A percentile compares a stretch with the other conserved stretches of the same genome.
Conservation (phyloP, 371 early-diverging fungal genomes). For the Mortierella sp. region DNA sequence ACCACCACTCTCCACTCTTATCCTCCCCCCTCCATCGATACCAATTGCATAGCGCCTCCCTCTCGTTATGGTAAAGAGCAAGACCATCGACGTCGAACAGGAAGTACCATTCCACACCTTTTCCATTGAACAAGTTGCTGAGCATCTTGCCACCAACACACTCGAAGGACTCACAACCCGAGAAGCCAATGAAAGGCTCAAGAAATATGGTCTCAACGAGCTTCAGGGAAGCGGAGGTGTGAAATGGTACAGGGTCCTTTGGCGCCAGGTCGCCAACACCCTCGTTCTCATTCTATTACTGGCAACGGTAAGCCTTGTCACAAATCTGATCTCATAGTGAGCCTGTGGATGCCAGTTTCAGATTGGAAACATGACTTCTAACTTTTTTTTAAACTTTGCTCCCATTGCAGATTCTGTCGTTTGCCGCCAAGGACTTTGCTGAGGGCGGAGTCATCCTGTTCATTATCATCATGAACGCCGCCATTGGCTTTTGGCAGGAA, state of each 20-base stretch:
- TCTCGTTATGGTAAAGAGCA: too few species aligned
- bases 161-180: conserved; percentile 70
- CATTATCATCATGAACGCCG: conserved; percentile 78
- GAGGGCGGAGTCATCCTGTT: conserved; percentile 70
- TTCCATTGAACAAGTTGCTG: conserved; percentile 62
- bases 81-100: conserved; percentile 52
- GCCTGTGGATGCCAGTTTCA: too few species aligned
- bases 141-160: conserved; percentile 63
- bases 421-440: conserved; percentile 76
- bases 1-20: too few species aligned
- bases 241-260: conserved; percentile 73
- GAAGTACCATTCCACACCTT: conserved; percentile 58
- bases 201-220: conserved; percentile 77
- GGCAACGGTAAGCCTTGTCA: conserved; percentile 58
- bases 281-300: conserved; percentile 86
- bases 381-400: too few species aligned
- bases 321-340: too few species aligned
- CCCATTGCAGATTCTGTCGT: too few species aligned
- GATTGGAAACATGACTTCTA: too few species aligned
- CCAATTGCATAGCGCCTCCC: too few species aligned
- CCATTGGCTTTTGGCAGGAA: conserved; percentile 76
- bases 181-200: conserved; percentile 61
- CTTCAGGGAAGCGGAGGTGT: conserved; percentile 74
- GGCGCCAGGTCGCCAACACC: conserved; percentile 83
- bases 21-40: too few species aligned